Conservation (phyloP, 2,329 filamentous ascomycete species). For the Exophiala aquamarina region DNA sequence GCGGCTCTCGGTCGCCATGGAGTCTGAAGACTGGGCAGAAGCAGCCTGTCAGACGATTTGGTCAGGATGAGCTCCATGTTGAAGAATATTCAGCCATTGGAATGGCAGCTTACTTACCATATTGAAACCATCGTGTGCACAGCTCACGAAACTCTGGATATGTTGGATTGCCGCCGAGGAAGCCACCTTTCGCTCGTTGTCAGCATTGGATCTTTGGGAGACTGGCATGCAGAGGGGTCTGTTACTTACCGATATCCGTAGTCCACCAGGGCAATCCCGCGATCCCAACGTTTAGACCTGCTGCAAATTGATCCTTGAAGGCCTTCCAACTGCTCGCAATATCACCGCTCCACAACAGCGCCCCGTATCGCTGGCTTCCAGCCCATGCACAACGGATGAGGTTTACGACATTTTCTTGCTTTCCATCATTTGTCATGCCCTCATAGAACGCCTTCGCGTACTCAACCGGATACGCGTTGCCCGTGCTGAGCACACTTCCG, state of each 20-base stretch:
- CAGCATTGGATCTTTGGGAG: not conserved
- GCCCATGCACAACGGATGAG: slow-evolving; percentile 59
- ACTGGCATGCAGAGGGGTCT: too few relatives aligned
- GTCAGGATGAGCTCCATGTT: too few relatives aligned
- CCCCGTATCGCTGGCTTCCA: slow-evolving; percentile 63
- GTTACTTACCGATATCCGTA: slow-evolving; percentile 57
- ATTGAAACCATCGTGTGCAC: slow-evolving; percentile 69
- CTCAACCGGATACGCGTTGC: slow-evolving; percentile 61
- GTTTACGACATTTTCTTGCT: slow-evolving; percentile 54
- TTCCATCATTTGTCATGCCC: slow-evolving; percentile 54
- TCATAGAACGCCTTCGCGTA: slow-evolving; percentile 63
- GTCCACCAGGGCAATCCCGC: slow-evolving; percentile 68
- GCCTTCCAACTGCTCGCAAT: slow-evolving; percentile 64
- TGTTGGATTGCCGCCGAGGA: slow-evolving; percentile 63
- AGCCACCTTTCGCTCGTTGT: slow-evolving; percentile 46
- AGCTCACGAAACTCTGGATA: slow-evolving; percentile 61
- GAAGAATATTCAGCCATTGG: too few relatives aligned
- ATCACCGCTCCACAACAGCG: slow-evolving; percentile 67
- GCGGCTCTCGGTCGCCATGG: slow-evolving; percentile 65
- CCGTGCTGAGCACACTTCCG: slow-evolving; percentile 55
- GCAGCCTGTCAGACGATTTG: too few relatives aligned
- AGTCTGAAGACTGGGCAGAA: slow-evolving; percentile 65
- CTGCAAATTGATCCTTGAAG: slow-evolving; percentile 60
- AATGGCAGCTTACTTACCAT: slow-evolving; percentile 67
- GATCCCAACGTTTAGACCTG: slow-evolving; percentile 66